Conservation (phyloP, 2,329 filamentous ascomycete species). For the Alternaria angustiovoidea region DNA sequence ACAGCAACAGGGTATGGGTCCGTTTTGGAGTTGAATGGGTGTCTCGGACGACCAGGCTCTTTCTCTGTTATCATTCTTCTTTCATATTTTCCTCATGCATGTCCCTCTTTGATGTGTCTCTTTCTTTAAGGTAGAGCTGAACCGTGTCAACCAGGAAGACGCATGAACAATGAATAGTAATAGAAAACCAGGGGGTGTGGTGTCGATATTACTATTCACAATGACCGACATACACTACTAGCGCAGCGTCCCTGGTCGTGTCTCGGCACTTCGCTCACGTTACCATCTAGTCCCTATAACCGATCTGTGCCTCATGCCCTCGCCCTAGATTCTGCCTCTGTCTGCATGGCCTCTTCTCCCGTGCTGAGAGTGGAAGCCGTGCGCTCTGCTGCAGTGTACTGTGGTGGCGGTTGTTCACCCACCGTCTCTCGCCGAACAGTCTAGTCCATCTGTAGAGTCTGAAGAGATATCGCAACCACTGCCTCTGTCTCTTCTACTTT, state of each 20-base stretch:
- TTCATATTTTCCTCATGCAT: too few species aligned
- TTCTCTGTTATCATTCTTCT: not conserved
- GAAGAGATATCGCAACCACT: not conserved
- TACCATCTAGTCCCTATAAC: not conserved
- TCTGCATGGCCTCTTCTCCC: not conserved
- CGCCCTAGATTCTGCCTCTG: not conserved
- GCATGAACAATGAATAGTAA: too few species aligned
- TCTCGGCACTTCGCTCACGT: not conserved
- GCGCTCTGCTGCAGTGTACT: not conserved
- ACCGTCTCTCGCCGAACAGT: not conserved
- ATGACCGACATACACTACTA: not conserved
- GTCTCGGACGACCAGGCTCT: not conserved
- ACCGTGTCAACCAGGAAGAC: too few species aligned
- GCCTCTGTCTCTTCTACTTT: not conserved
- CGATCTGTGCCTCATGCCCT: fast-evolving
- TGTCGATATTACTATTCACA: not conserved
- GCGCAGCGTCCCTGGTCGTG: not conserved
- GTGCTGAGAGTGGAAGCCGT: too few species aligned
- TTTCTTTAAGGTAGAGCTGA: too few species aligned
- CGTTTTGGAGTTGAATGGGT: constrained; percentile 23
- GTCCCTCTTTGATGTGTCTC: too few species aligned
- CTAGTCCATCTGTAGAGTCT: not conserved
- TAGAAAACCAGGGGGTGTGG: not conserved
- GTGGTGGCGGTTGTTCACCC: not conserved
- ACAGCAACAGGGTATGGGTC: constrained; percentile 31